These are phyloP conservation scores for Colletotrichum endophyticum DNA, from an alignment of 2,329 filamentous ascomycete species.

Conservation along the genomic window DNA sequence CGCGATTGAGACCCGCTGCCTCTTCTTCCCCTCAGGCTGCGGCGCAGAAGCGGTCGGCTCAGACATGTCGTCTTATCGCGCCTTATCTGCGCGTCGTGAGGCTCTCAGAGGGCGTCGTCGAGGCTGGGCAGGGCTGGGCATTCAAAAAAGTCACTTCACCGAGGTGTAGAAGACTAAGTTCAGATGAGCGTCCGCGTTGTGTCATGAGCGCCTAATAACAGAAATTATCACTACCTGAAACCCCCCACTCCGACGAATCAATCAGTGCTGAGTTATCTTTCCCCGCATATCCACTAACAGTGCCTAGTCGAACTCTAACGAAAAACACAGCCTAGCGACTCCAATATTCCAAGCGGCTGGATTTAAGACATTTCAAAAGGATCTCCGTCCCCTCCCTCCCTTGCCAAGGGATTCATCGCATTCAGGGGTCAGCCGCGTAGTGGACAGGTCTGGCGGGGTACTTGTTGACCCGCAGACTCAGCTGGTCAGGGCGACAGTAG, in stretches of 20 bases:
- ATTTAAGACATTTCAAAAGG: background rate
- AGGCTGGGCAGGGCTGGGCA: background rate
- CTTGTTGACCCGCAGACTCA: slow-evolving; percentile 23
- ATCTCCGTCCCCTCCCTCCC: background rate
- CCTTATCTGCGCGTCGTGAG: background rate
- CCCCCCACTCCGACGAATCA: background rate
- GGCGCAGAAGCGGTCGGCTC: background rate
- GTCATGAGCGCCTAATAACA: background rate
- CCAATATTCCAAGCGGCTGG: background rate
- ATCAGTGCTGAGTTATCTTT: background rate
- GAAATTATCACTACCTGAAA: background rate
- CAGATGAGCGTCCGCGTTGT: background rate
- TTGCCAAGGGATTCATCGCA: background rate
- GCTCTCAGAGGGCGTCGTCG: background rate
- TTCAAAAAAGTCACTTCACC: background rate
- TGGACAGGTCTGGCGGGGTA: slow-evolving; percentile 2
- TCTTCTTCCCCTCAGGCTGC: background rate
- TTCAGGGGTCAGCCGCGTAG: slow-evolving; percentile 6
- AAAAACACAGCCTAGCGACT: background rate
- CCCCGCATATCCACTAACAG: background rate
- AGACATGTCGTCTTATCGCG: background rate
- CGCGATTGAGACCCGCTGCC: slow-evolving; percentile 22
- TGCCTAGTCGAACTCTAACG: background rate
- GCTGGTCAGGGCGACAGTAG: slow-evolving; percentile 44
- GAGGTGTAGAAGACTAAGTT: background rate